Conservation (phyloP, 2,329 filamentous ascomycete species). For the Trichoderma citrinoviride region DNA sequence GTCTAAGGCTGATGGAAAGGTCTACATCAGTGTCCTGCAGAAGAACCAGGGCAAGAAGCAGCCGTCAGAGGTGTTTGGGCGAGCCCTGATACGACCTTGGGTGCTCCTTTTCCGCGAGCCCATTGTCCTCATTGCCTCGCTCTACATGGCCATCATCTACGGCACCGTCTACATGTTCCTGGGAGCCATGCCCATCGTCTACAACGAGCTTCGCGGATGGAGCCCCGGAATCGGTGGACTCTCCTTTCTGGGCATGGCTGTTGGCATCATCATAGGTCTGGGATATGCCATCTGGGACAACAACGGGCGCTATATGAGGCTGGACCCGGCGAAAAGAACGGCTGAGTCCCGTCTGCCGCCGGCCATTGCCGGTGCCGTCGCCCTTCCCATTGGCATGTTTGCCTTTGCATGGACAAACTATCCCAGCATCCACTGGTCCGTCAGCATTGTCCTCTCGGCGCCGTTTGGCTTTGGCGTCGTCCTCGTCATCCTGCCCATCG, state of each 20-base stretch:
- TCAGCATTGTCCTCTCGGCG: conserved; percentile 43
- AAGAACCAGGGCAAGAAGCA: conserved; percentile 40
- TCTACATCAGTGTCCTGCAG: conserved; percentile 52
- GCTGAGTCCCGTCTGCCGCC: conserved; percentile 63
- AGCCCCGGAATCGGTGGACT: conserved; percentile 51
- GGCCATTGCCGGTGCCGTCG: conserved; percentile 56
- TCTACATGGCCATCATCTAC: conserved; percentile 62
- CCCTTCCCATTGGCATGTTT: conserved; percentile 60
- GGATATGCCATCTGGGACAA: not conserved
- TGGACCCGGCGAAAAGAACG: conserved; percentile 40
- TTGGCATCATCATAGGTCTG: not conserved
- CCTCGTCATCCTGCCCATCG: conserved; percentile 61
- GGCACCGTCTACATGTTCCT: conserved; percentile 55
- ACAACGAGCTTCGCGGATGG: conserved; percentile 57
- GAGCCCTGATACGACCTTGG: conserved; percentile 56
- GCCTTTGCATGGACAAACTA: conserved; percentile 65
- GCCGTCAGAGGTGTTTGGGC: too few species aligned
- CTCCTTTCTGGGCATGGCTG: not conserved
- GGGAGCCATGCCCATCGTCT: conserved; percentile 59
- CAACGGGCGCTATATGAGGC: not conserved
- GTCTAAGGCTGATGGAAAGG: conserved; percentile 56
- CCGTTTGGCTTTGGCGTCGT: conserved; percentile 58
- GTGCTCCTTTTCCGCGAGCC: conserved; percentile 63
- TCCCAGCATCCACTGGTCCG: conserved; percentile 56
- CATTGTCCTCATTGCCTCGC: conserved; percentile 59